Evolutionary conservation across 2,329 filamentous ascomycete genomes (phyloP), one percentile per base, ranked within the genome.

Genomic region (Trichothecium sympodiale): DNA sequence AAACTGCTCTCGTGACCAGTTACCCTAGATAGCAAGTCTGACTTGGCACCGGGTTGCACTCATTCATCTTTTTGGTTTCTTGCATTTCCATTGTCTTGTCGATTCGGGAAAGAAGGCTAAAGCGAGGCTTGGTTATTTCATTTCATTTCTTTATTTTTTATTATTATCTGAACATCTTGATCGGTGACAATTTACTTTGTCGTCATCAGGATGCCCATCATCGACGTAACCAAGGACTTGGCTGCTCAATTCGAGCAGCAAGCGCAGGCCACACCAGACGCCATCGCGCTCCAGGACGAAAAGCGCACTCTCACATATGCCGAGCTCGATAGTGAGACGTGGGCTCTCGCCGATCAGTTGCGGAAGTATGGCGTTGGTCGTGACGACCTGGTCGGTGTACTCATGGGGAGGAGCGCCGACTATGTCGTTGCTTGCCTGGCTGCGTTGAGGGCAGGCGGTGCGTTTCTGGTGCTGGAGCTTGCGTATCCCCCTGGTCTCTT

Each of bases 381-480:
- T 40, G 82, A 89, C 55, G 70, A 68, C 45, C 68, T 86, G 14
- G 83, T 88, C 23, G 83, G 83, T 36, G 77, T 89, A 29, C 67
- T 88, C 35, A 69, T 88, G 51, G 78, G 76, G 38, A 76, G 83
- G 37, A 84, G 80, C 53, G 80, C 81, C 33, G 72, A 86, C 57
- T 86, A 88, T 57, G 80, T 89, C 41, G 77, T 88, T 55, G 77
- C 82, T 13, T 86, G 80, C 50, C 64, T 89, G 35, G 83, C 83
- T 17, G 76, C 80, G n/a, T 69, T 88, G 28, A 75, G 80, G 40
- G 83, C 83, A 3, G 83, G 83, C 35, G 83, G 83, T 36, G 83
- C 83, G 2, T 89, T 87, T 51, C 65, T 89, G 5, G 83, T 88
- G 3, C 71, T 89, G 3, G 83, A 89, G 57, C 65, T 86, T 33